Base-by-base conservation (phyloP, 805 yeast species). In the Huiozyma naganishii region DNA sequence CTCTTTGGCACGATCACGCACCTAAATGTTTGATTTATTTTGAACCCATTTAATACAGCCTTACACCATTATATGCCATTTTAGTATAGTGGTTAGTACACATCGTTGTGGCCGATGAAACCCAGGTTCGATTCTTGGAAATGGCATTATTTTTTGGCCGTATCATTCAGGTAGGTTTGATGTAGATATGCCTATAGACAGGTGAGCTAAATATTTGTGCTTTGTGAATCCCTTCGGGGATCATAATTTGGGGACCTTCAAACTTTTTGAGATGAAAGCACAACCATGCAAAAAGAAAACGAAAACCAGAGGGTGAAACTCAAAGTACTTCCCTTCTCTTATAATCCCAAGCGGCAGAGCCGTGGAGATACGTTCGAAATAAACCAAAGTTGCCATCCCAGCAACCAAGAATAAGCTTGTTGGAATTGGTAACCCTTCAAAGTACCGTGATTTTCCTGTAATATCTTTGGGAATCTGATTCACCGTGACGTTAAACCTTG, bases 341-440 rank as follows among this genome's bases (percentile, higher is more conserved):
- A 69, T 48, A 6, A 74, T 50, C 1, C 95, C 95, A 29, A 79
- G 76, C 5, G 95, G 90, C 44, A 90, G 64, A 23, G 70, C 55
- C 23, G 68, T 71, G 48, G 68, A 61, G 43, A 77, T 76, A 10
- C 49, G 49, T 42, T 67, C 71, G 39, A 71, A 66, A 50, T 70
- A 71, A 5, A 84, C 84, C 55, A 82, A 73, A 45, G 66, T 67
- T 3, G 86, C 84, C 87, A 90, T 81, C 32, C 77, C 58, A 1
- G 68, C 69, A 12, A 92, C 95, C 61, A 90, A 71, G 42, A 74
- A 67, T 52, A 92, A 70, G 35, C 94, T 80, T 2, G 95, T 79
- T 45, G 98, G 98, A 50, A 92, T 88, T 7, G 98, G 98, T 43
- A 92, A 75, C 2, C 98, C 98, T 69, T 92, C 98, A 63, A 92